These are phyloP conservation scores for Trametes maxima DNA, from an alignment of 768 basidiomycete species.

Conservation along the genomic window DNA sequence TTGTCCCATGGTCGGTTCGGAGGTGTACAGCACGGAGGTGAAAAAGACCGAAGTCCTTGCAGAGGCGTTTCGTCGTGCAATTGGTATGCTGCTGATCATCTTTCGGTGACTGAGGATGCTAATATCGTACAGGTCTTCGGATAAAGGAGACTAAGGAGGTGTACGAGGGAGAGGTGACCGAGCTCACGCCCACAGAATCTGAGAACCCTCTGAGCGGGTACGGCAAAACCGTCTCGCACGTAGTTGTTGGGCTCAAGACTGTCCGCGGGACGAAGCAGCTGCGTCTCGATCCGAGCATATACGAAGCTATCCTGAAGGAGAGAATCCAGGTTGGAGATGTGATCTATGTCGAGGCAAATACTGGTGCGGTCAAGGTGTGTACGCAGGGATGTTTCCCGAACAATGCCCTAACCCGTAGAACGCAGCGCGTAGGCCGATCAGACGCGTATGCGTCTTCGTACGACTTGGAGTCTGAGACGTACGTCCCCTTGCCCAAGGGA, in stretches of 20 bases:
- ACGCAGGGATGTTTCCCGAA: not conserved
- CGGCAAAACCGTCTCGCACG: constrained; percentile 98
- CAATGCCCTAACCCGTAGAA: not conserved
- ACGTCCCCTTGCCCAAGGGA: constrained; percentile 95
- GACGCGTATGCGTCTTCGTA: constrained; percentile 98
- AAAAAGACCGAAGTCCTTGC: constrained; percentile 99
- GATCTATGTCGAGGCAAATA: constrained; percentile 91
- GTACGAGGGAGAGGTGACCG: constrained; percentile 98
- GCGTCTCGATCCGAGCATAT: constrained; percentile 91
- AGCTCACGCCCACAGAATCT: constrained; percentile 92
- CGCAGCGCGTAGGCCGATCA: constrained; percentile 89
- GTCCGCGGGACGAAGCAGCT: constrained; percentile 85
- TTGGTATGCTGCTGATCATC: constrained; percentile 66
- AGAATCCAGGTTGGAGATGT: constrained; percentile 97
- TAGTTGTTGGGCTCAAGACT: constrained; percentile 95
- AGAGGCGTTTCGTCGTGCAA: constrained; percentile 92
- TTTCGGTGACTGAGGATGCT: not conserved
- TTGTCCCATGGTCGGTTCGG: constrained; percentile 97
- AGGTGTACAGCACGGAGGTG: constrained; percentile 96
- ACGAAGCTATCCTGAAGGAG: constrained; percentile 97
- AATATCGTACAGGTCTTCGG: constrained; percentile 68
- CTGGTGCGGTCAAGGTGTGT: constrained; percentile 89
- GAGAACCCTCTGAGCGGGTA: constrained; percentile 98
- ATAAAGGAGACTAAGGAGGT: constrained; percentile 99
- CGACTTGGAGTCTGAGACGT: constrained; percentile 97